These are phyloP conservation scores for Lipomyces yamadae DNA, from an alignment of 805 yeast species.

Conservation along the genomic window DNA sequence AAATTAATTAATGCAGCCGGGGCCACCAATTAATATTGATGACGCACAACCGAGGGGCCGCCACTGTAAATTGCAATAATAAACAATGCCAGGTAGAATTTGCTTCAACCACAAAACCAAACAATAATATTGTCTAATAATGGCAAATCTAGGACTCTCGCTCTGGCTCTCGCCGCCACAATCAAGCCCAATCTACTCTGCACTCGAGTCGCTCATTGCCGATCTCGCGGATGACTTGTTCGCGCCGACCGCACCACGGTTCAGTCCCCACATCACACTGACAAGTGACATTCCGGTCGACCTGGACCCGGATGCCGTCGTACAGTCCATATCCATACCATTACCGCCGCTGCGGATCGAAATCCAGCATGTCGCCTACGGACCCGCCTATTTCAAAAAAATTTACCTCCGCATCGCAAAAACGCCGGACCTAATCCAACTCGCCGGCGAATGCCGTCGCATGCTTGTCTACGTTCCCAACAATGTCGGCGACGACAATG, in stretches of 20 bases:
- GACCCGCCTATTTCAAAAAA: slow-evolving; percentile 58
- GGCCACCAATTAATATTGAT: no score
- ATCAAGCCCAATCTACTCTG: slow-evolving; percentile 59
- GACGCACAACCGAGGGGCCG: no score
- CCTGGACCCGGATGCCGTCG: slow-evolving; percentile 60
- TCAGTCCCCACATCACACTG: slow-evolving; percentile 79
- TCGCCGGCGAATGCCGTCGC: slow-evolving; percentile 52
- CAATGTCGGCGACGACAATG: slow-evolving; percentile 51
- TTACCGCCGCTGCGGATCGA: slow-evolving; percentile 55
- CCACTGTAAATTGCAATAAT: no score
- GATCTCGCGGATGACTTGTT: slow-evolving; percentile 64
- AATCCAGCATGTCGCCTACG: slow-evolving; percentile 54
- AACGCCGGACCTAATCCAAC: slow-evolving; percentile 55
- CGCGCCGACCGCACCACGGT: slow-evolving; percentile 53
- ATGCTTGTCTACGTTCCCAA: slow-evolving; percentile 43
- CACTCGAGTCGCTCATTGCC: slow-evolving; percentile 61
- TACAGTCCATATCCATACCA: slow-evolving; percentile 57
- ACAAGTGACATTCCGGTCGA: slow-evolving; percentile 62
- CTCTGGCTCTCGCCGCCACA: slow-evolving; percentile 77
- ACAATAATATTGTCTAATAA: no score
- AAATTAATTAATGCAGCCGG: no score
- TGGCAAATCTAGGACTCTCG: slow-evolving; percentile 54
- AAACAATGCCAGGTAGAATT: no score
- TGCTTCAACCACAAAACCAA: no score
- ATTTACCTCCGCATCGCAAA: slow-evolving; percentile 55